A percentile compares a stretch with the other conserved stretches of the same genome.
phyloP scores from a whole-genome alignment of 441 rosid genomes.

The Pelargonium fulgidum region DNA sequence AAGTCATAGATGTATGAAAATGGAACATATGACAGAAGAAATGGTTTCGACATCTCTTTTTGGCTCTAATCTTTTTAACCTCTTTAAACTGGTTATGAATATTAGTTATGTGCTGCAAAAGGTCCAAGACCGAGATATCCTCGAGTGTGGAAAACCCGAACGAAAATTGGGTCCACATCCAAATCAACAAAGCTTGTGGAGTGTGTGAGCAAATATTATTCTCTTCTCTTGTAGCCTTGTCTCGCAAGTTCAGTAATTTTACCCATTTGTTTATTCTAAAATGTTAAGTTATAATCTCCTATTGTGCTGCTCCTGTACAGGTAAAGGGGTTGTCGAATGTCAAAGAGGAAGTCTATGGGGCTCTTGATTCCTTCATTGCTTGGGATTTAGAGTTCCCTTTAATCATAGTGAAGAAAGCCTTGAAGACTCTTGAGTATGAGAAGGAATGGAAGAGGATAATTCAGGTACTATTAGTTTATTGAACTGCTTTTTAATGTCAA shows the following conservation, averaged over 20 bases:
- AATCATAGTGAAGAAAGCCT: constrained; percentile 82
- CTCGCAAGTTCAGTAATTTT: neutral
- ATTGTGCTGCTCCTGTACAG: constrained; percentile 28
- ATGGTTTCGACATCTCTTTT: too few relatives aligned
- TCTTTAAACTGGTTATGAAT: constrained; percentile 14
- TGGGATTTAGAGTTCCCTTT: constrained; percentile 96
- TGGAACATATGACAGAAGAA: neutral
- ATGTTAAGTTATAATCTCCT: constrained; percentile 8
- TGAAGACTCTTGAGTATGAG: constrained; percentile 63
- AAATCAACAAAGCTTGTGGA: constrained; percentile 67
- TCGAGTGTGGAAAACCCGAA: constrained; percentile 79
- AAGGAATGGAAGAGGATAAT: constrained; percentile 92
- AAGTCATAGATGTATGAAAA: neutral
- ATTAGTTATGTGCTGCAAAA: constrained; percentile 73
- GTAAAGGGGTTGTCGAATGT: constrained; percentile 67
- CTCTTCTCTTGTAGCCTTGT: neutral
- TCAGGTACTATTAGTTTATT: constrained; percentile 41
- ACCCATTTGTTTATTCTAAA: too few relatives aligned
- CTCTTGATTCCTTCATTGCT: constrained; percentile 87
- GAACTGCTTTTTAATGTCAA: neutral
- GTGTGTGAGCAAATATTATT: constrained; percentile 37
- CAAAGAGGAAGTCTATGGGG: constrained; percentile 90
- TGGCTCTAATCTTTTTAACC: neutral
- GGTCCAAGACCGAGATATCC: constrained; percentile 92
- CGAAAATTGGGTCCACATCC: constrained; percentile 69